These are phyloP conservation scores for Neonectria magnoliae DNA, from an alignment of 2,329 filamentous ascomycete species.

Conservation along the genomic window DNA sequence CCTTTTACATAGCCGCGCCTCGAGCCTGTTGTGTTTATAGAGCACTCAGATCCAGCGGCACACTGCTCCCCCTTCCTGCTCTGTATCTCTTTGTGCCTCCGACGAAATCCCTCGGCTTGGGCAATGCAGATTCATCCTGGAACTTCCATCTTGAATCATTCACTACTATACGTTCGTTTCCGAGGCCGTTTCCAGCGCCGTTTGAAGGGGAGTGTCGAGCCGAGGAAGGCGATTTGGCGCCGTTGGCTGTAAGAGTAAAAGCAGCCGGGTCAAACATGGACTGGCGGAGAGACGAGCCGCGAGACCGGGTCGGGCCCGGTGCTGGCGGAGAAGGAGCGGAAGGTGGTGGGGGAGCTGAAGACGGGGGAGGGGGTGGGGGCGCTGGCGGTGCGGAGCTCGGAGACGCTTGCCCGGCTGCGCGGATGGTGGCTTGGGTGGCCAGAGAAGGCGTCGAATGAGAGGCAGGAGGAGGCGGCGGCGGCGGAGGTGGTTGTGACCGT, in stretches of 20 bases:
- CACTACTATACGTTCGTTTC: slow-evolving; percentile 63
- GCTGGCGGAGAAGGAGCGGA: slow-evolving; percentile 53
- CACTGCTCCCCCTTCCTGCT: slow-evolving; percentile 91
- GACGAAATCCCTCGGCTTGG: slow-evolving; percentile 83
- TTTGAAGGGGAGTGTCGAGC: slow-evolving; percentile 49
- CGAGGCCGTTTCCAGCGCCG: slow-evolving; percentile 36
- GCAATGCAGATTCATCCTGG: slow-evolving; percentile 81
- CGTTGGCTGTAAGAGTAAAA: slow-evolving; percentile 77
- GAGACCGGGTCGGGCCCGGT: slow-evolving; percentile 50
- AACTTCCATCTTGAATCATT: slow-evolving; percentile 89
- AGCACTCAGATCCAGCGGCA: slow-evolving; percentile 83
- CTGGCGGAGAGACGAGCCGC: slow-evolving; percentile 61
- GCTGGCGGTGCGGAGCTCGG: slow-evolving; percentile 51
- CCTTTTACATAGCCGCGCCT: slow-evolving; percentile 17
- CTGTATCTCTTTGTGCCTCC: slow-evolving; percentile 83
- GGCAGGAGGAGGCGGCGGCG: slow-evolving; percentile 40
- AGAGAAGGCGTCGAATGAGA: slow-evolving; percentile 48
- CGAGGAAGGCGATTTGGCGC: slow-evolving; percentile 61
- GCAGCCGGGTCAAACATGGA: slow-evolving; percentile 79
- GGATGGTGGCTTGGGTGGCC: slow-evolving; percentile 56
- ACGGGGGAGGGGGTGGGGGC: slow-evolving; percentile 50
- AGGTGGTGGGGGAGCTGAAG: slow-evolving; percentile 54
- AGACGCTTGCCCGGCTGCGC: slow-evolving; percentile 55
- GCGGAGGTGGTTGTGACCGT: slow-evolving; percentile 47
- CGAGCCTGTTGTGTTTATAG: slow-evolving; percentile 49